Base-by-base conservation (phyloP, 768 basidiomycete genomes). In the Terana coerulea region DNA sequence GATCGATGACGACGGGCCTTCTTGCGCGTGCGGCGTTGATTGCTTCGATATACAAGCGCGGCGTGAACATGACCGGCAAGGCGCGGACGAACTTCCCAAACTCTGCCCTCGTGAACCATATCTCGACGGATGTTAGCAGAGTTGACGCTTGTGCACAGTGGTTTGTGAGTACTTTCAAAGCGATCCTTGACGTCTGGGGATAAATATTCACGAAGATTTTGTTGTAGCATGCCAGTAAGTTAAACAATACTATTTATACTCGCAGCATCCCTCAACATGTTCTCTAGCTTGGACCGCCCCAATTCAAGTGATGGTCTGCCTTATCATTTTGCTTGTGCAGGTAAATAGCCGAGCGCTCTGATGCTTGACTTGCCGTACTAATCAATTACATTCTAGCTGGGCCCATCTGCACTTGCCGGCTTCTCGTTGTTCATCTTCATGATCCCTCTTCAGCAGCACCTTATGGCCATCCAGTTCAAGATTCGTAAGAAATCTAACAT, bases 401-500 rank as follows among this genome's bases (percentile, higher is more conserved):
- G 85, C 0, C 81, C 83, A 1, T 83, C 84, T 1, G 84, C 86
- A 0, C 69, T 88, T 5, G 83, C 84, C 4, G 86, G 86, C 0
- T 87, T 88, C 63, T 75, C 79, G 0, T 67, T 87, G 0, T 87
- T 88, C 60, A 58, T 84, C 29, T 54, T 85, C 42, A 70, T 86
- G 22, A 77, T 77, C 2, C 86, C 86, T 0, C 60, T 88, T 10
- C 83, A 85, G 66, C 77, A 81, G 49, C 74, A 76, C 25, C 74
- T 83, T 14, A 87, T 86, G 82, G 71, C 77, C 2, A 66, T 75
- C 47, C 78, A 81, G 55, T 80, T 80, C 61, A 64, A 69, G 31
- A 70, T 80, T 30, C 72, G 85, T 5, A 75, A 77, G 51, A 64
- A 60, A 28, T 77, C 81, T 0, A 81, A 84, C 74, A 75, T 70